Evolutionary conservation across 106 monocot genomes (phyloP).

Genomic region (Allium sativum): DNA sequence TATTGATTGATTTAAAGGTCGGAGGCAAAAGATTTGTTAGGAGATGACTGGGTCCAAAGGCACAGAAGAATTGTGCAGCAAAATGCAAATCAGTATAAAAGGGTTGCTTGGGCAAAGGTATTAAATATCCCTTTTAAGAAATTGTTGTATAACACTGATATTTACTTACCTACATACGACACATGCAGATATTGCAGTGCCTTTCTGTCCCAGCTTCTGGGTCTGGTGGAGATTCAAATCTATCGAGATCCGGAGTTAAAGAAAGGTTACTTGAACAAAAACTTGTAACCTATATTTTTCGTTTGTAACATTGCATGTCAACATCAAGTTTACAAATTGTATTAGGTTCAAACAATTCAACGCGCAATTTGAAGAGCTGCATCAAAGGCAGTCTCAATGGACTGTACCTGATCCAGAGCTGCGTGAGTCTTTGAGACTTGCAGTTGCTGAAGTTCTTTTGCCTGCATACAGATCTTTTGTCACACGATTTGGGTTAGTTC

Average conservation of each 20-base stretch:
- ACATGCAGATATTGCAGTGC: conserved; percentile 30
- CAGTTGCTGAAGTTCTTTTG: conserved; percentile 53
- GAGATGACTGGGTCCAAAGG: conserved; percentile 51
- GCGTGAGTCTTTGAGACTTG: conserved; percentile 52
- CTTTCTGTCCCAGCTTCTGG: conserved; percentile 21
- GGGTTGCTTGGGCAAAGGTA: conserved; percentile 48
- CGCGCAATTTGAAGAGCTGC: conserved; percentile 41
- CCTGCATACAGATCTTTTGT: conserved; percentile 63
- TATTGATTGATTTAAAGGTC: conserved; percentile 18
- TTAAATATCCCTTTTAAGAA: neutral
- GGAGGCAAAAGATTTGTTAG: conserved; percentile 48
- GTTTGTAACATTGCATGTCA: neutral
- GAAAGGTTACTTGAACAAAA: conserved; percentile 16
- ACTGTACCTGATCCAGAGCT: conserved; percentile 49
- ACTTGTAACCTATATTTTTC: neutral
- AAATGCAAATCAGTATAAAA: conserved; percentile 46
- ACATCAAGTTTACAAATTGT: neutral
- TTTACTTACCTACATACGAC: neutral
- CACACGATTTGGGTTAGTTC: conserved; percentile 54
- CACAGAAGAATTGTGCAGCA: conserved; percentile 50
- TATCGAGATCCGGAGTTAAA: conserved; percentile 35
- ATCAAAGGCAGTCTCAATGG: conserved; percentile 42
- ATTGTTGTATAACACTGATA: neutral
- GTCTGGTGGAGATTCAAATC: conserved; percentile 18
- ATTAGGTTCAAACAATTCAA: conserved; percentile 46